Evolutionary conservation across 805 yeast species (phyloP), one percentile per base, ranked within the genome.

Genomic region (Kurtzmaniella cleridarum): DNA sequence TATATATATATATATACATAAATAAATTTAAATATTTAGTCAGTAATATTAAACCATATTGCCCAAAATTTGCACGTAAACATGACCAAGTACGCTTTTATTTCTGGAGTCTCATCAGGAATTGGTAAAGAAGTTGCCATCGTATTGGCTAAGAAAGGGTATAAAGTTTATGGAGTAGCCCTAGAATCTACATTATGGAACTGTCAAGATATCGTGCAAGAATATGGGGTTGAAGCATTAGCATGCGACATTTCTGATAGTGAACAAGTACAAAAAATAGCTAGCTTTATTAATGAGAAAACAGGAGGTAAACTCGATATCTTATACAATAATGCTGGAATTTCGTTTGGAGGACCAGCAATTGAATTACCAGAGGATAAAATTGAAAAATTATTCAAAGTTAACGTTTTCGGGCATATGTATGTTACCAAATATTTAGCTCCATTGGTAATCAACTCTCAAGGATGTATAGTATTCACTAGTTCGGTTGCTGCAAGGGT

Each of bases 241-340:
- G 50, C 49, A 4, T 61, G 62, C 34, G 76, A 71, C 41, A 66
- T 71, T 32, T 62, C 70, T 18, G 45, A 52, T 3, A 23, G 45
- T 10, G 57, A 57, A 7, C 54, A 59, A 10, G 55, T 65, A 17
- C 42, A 48, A 13, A 37, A 43, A 13, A 57, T 56, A 1, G 58
- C 53, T 4, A 23, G 11, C 2, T 14, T 13, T 24, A 18, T 33
- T 11, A 46, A 48, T 3, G 38, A 43, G 13, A 49, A 55, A 29
- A 58, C 64, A 15, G 61, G 55, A 4, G 71, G 67, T 3, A 43
- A 44, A 20, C 44, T 71, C 23, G 64, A 68, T 36, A 43, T 66
- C 4, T 51, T 70, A 30, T 69, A 60, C 49, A 62, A 69, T 44
- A 70, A 69, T 41, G 75, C 73, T 5, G 73, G 75, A 0, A 51